Evolutionary conservation across 1,139 yeast genomes (phyloP).

Genomic region (Taphrina pruni): DNA sequence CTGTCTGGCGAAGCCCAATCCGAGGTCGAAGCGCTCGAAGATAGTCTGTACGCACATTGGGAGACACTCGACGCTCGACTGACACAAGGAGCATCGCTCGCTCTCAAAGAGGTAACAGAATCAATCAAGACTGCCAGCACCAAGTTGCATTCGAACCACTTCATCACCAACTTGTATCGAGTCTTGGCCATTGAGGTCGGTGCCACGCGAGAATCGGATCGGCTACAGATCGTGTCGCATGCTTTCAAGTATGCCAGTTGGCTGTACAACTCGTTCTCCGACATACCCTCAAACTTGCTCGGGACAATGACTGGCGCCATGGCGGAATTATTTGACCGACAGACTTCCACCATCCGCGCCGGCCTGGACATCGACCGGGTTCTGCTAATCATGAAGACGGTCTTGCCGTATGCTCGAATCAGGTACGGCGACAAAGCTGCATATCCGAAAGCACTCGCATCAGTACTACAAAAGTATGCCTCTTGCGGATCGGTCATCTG

Average conservation of each 20-base stretch:
- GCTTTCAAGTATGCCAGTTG: constrained; percentile 18
- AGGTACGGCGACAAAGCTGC: constrained; percentile 32
- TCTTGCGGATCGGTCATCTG: constrained; percentile 13
- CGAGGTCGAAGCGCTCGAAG: constrained; percentile 4
- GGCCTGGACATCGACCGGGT: constrained; percentile 27
- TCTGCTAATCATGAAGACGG: constrained; percentile 14
- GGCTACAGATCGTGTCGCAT: background rate
- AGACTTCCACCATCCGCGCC: constrained; percentile 1
- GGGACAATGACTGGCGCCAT: constrained; percentile 32
- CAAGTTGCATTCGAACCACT: constrained; percentile 10
- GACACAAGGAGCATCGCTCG: background rate
- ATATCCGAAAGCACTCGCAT: constrained; percentile 17
- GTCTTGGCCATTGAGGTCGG: constrained; percentile 32
- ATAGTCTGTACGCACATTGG: constrained; percentile 3
- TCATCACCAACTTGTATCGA: constrained; percentile 17
- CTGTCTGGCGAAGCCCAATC: background rate
- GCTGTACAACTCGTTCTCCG: constrained; percentile 2
- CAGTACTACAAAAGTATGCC: constrained; percentile 1
- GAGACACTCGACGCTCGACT: constrained; percentile 5
- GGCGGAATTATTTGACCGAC: constrained; percentile 23
- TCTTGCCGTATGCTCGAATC: constrained; percentile 9
- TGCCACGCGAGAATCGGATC: background rate
- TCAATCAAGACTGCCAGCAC: background rate
- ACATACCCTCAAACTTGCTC: constrained; percentile 14
- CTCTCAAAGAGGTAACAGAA: background rate